Base-by-base conservation (phyloP, 1,139 yeast species). In the Sugiyamaella japonica region DNA sequence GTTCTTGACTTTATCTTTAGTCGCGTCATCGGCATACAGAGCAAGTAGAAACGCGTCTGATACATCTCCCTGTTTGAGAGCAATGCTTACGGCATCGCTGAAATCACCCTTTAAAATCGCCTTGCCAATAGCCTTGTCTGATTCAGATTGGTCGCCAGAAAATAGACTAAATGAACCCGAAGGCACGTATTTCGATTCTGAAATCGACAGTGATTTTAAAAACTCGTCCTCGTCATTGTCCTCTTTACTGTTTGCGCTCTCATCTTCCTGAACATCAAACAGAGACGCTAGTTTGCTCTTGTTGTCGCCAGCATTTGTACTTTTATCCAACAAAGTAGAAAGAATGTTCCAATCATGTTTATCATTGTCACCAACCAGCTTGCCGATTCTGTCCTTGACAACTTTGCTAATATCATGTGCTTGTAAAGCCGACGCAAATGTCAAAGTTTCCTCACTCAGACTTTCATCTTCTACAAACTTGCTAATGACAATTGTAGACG, bases 41-140 rank as follows among this genome's bases (percentile, higher is more conserved):
- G 98, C 89, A 58, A 95, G 78, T 43, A 91, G 76, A 61, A 91
- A 79, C 2, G 98, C 97, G 68, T 93, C 98, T 20, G 81, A 72
- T 39, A 89, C 73, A 56, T 81, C 79, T 54, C 81, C 86, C 48
- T 81, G 80, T 50, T 82, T 78, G 57, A 95, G 75, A 60, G 95
- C 84, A 42, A 78, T 67, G 37, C 83, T 78, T 7, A 89, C 85
- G 0, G 98, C 97, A 28, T 78, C 76, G 28, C 80, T 82, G 55
- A 81, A 73, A 56, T 89, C 79, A 56, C 91, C 91, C 15, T 72
- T 69, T 59, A 91, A 76, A 43, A 90, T 70, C 20, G 85, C 78
- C 58, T 78, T 77, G 36, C 82, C 77, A 50, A 89, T 76, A 36
- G 75, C 73, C 57, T 74, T 72, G 47, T 77, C 80, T 31, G 74